Evolutionary conservation across 1,284 basidiomycete species (phyloP), one percentile per base, ranked within the genome.

Genomic region (Irpex rosettiformis): DNA sequence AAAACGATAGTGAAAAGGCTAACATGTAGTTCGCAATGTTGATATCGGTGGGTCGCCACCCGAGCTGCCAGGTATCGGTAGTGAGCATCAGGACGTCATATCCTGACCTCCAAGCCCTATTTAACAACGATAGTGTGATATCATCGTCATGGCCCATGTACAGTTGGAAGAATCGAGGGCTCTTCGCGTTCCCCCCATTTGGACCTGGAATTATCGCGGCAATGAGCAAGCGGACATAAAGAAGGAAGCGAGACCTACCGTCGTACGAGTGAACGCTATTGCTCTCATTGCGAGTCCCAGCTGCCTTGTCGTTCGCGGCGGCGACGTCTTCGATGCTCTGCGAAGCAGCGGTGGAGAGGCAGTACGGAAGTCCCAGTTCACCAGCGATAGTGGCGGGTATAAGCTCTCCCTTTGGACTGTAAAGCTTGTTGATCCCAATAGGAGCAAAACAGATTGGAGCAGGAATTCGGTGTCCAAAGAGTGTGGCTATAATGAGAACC

Each of bases 1-100:
- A 11, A 24, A 11, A 16, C 24, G 22, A n/a, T 13, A 1, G 28
- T 3, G n/a, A 18, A 30, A 37, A 49, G 13, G 67, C 73, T n/a
- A 58, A 77, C 74, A 73, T 71, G 63, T 80, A 80, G 67, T 84
- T 83, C 4, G 78, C 76, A 42, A 79, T 72, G 58, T 77, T 78
- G 58, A 84, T 77, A 67, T 85, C 84, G 1, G 78, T 79, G 25
- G 82, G 82, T 10, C 83, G 69, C 81, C 82, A 85, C 4, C 78
- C 83, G n/a, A 85, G 74, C 60, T 82, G 78, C 78, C 80, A 83
- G 16, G 83, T 85, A 66, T 86, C 84, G 16, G 84, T 75, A 0
- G 84, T 86, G 45, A 80, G 70, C 71, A 85, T 79, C 48, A 77
- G 74, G n/a, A 77, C 77, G 65, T 79, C 76, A 69, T 78, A 82